phyloP scores from a whole-genome alignment of 2,329 filamentous ascomycete genomes.

The Alternaria sp. region DNA sequence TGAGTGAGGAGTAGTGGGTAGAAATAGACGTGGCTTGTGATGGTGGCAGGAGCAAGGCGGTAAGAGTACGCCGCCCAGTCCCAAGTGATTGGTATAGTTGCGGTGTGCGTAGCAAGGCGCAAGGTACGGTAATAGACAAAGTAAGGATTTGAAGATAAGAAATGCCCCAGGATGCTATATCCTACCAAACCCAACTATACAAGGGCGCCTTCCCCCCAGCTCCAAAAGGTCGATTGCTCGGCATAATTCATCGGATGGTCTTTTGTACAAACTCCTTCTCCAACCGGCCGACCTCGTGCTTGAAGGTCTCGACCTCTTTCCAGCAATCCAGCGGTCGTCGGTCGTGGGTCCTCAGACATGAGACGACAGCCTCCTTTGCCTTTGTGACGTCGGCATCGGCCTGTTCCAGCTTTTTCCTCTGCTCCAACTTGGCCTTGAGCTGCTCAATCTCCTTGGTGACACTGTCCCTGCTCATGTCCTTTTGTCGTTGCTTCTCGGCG shows the following conservation, averaged over 20 bases:
- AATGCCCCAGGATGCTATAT: constrained; percentile 13
- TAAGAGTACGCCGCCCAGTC: not conserved
- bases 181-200: constrained; percentile 35
- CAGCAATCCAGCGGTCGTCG: constrained; percentile 91
- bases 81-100: not conserved
- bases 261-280: constrained; percentile 90
- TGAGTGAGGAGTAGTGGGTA: not conserved
- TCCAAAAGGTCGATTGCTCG: not conserved
- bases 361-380: constrained; percentile 78
- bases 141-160: not conserved
- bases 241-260: constrained; percentile 63
- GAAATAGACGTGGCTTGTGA: not conserved
- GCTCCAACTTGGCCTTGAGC: constrained; percentile 60
- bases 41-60: not conserved
- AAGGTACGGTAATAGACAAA: not conserved
- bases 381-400: constrained; percentile 76
- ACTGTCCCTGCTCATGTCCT: constrained; percentile 60
- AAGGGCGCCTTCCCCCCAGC: constrained; percentile 16
- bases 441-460: constrained; percentile 67
- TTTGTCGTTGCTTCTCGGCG: constrained; percentile 54
- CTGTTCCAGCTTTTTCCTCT: constrained; percentile 66
- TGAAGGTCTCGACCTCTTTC: constrained; percentile 91
- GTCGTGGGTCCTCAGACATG: constrained; percentile 85
- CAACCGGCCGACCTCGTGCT: constrained; percentile 84
- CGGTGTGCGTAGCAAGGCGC: too few species aligned